Base-by-base conservation (phyloP, 2,329 filamentous ascomycete species). In the Colletotrichum tamarilloi region DNA sequence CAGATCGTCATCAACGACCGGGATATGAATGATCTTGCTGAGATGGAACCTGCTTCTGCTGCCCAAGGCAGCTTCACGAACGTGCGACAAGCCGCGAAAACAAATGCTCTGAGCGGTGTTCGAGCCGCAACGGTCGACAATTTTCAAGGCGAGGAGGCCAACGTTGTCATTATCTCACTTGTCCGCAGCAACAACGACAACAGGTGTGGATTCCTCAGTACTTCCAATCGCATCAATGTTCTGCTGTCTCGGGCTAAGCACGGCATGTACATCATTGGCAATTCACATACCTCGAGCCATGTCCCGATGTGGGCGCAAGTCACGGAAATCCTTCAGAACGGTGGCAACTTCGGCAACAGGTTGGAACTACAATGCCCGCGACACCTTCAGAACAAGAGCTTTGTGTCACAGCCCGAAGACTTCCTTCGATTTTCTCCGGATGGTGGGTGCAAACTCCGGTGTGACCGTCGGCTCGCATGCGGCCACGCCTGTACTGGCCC, bases 141-240 rank as follows among this genome's bases (percentile, higher is more conserved):
- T 75, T 95, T 94, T 68, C 92, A 95, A 76, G 93, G 93, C 0
- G 93, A 95, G 77, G 93, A 95, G 77, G 91, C 90, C 1, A 92
- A 93, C 64, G 83, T 95, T 9, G 85, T 95, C 0, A 84, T 95
- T 3, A 84, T 95, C 0, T 93, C 91, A 0, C 83, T 95, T 0
- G 92, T 94, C 0, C 88, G 93, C 53, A 94, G 92, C 81, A 95
- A 95, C 75, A 74, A 79, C 0, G 76, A 87, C 8, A 82, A 81
- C 9, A 88, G 86, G 6, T 87, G 88, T 22, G 93, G 93, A 0
- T 95, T 95, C 72, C 83, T 95, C 1, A 87, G 83, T 30, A 92
- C 90, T 0, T 83, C 87, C 0, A 93, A 95, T 76, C 87, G 92
- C 0, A 91, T 94, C 80, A 93, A 94, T 70, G 92, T 94, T 0